These are phyloP conservation scores for Cylindrotheca fusiformis DNA, from an alignment of 108 stramenopile species.

Conservation along the genomic window DNA sequence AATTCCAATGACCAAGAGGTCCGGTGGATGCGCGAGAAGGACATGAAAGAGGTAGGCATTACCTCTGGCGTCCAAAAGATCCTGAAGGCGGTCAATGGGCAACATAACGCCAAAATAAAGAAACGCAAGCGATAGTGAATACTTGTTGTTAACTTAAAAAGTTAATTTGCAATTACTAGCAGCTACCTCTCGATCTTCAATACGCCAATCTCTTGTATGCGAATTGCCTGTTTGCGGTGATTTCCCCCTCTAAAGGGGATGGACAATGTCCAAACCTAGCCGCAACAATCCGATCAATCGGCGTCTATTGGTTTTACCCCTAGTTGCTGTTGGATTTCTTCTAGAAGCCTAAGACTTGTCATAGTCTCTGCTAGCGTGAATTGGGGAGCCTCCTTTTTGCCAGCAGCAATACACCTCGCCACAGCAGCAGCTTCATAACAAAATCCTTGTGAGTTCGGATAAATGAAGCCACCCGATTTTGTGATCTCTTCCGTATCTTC, in stretches of 20 bases:
- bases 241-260: too few relatives aligned
- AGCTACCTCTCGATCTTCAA: too few relatives aligned
- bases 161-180: too few relatives aligned
- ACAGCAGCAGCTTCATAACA: conserved; percentile 83
- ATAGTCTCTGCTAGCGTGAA: conserved; percentile 58
- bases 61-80: conserved; percentile 83
- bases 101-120: neutral
- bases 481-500: conserved; percentile 51
- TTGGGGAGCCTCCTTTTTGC: conserved; percentile 68
- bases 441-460: conserved; percentile 81
- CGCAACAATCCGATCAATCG: too few relatives aligned
- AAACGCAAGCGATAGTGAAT: conserved; percentile 16
- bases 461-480: conserved; percentile 67
- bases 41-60: conserved; percentile 73
- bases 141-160: too few relatives aligned
- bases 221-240: too few relatives aligned
- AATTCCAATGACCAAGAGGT: conserved; percentile 41
- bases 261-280: too few relatives aligned
- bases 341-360: conserved; percentile 42
- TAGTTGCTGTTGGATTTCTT: conserved; percentile 56
- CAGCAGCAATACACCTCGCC: conserved; percentile 70
- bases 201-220: too few relatives aligned
- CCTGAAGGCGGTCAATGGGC: conserved; percentile 35
- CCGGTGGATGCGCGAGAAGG: conserved; percentile 73
- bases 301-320: conserved; percentile 41